Evolutionary conservation across 1,139 yeast genomes (phyloP).

Genomic region (Yamadazyma epiphylla): DNA sequence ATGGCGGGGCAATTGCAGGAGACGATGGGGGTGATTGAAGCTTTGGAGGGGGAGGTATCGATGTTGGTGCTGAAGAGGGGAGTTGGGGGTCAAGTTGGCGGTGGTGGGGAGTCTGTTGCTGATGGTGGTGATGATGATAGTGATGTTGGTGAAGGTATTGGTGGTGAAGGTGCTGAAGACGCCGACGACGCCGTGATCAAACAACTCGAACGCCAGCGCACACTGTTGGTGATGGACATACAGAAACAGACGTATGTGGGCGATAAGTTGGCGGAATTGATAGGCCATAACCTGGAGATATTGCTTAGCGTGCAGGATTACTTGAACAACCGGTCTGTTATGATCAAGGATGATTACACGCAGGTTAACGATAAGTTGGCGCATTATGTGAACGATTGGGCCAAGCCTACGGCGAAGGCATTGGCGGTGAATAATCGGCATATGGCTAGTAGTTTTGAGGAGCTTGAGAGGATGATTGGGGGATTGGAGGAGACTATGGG

Average conservation of each 20-base stretch:
- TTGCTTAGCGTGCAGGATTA: slow-evolving; percentile 37
- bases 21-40: no score
- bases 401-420: slow-evolving; percentile 13
- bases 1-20: no score
- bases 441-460: slow-evolving; percentile 10
- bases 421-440: slow-evolving; percentile 15
- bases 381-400: slow-evolving; percentile 11
- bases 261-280: slow-evolving; percentile 29
- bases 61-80: no score
- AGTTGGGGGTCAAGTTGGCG: no score
- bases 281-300: slow-evolving; percentile 38
- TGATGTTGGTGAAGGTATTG: no score
- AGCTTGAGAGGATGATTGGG: slow-evolving; percentile 9
- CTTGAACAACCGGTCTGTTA: slow-evolving; percentile 18
- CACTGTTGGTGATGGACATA: slow-evolving; percentile 37
- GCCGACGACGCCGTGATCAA: not conserved
- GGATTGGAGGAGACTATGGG: slow-evolving; percentile 1
- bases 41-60: no score
- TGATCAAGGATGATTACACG: slow-evolving; percentile 11
- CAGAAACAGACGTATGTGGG: slow-evolving; percentile 41
- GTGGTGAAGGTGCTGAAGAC: no score
- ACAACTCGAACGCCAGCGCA: slow-evolving; percentile 26
- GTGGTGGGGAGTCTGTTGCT: no score
- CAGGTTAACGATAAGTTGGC: slow-evolving; percentile 10
- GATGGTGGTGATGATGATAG: no score